Percentiles rank a stretch among this genome's conserved stretches.
Conservation (phyloP, 2,329 filamentous ascomycete species). For the Penicillium capsulatum region DNA sequence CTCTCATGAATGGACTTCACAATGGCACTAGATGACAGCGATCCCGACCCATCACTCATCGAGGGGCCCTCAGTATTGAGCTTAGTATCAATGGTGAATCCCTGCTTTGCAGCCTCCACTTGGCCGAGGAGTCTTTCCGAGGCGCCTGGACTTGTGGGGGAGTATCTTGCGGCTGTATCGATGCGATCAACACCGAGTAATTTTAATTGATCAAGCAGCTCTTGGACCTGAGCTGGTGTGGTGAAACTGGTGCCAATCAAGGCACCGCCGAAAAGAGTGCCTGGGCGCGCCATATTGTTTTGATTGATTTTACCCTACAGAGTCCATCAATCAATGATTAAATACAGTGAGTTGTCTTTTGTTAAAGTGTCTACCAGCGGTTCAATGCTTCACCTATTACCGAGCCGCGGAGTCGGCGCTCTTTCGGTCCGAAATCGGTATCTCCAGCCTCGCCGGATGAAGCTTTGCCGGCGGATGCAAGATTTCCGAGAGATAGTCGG, state of each 20-base stretch:
- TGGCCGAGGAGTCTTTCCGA: constrained; percentile 34
- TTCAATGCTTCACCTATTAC: too few species aligned
- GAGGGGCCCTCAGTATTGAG: constrained; percentile 31
- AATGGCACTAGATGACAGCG: constrained; percentile 25
- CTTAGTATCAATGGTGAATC: constrained; percentile 37
- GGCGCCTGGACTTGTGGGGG: constrained; percentile 28
- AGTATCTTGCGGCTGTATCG: constrained; percentile 35
- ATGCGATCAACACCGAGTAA: constrained; percentile 2
- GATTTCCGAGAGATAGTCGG: too few species aligned
- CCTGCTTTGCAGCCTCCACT: constrained; percentile 15
- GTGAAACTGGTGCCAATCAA: background rate
- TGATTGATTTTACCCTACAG: too few species aligned
- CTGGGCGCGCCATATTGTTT: background rate
- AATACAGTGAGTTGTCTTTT: too few species aligned
- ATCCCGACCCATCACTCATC: constrained; percentile 14
- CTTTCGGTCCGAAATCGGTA: too few species aligned
- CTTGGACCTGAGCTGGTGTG: background rate
- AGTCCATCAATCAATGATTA: too few species aligned
- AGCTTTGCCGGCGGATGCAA: too few species aligned
- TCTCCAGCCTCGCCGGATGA: too few species aligned
- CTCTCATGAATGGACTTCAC: constrained; percentile 27
- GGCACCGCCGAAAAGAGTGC: background rate
- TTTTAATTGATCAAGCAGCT: constrained; percentile 4
- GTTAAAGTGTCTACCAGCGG: too few species aligned
- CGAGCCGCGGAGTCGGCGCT: too few species aligned